Conservation (phyloP, 192 early-diverging fungal genomes). For the Anaeromyces robustus region DNA sequence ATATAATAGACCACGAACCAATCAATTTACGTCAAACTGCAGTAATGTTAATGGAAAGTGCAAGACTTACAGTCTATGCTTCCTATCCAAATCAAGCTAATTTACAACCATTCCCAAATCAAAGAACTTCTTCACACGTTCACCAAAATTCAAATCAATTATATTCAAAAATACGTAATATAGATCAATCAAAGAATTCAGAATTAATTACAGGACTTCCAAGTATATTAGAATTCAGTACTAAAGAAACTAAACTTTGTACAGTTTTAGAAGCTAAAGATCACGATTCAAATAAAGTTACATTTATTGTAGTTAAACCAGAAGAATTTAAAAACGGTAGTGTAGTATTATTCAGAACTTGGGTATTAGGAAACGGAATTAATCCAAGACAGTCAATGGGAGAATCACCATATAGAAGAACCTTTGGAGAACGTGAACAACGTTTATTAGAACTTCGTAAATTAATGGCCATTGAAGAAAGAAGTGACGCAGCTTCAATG, state of each 20-base stretch:
- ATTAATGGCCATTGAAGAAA: not conserved
- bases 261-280: slow-evolving; percentile 4
- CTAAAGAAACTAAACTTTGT: slow-evolving; percentile 9
- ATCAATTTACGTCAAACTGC: slow-evolving; percentile 13
- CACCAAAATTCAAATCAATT: slow-evolving; percentile 11
- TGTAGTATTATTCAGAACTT: slow-evolving; percentile 42
- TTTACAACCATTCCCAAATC: slow-evolving; percentile 4
- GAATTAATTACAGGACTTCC: slow-evolving; percentile 43
- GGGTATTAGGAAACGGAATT: slow-evolving; percentile 22
- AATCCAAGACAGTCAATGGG: slow-evolving; percentile 6
- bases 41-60: slow-evolving; percentile 2
- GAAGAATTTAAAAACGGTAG: slow-evolving; percentile 71
- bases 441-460: slow-evolving; percentile 11
- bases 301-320: slow-evolving; percentile 28
- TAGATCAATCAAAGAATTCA: slow-evolving; percentile 27
- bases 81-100: not conserved
- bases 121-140: slow-evolving; percentile 7
- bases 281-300: slow-evolving; percentile 15
- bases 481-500: slow-evolving; percentile 2
- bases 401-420: not conserved
- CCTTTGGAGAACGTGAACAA: slow-evolving; percentile 13
- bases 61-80: not conserved
- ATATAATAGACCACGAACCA: slow-evolving; percentile 6
- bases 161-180: slow-evolving; percentile 8
- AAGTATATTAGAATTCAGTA: slow-evolving; percentile 25